Evolutionary conservation across 192 early-diverging fungal genomes (phyloP).

Genomic region (Chytriomyces confervae): DNA sequence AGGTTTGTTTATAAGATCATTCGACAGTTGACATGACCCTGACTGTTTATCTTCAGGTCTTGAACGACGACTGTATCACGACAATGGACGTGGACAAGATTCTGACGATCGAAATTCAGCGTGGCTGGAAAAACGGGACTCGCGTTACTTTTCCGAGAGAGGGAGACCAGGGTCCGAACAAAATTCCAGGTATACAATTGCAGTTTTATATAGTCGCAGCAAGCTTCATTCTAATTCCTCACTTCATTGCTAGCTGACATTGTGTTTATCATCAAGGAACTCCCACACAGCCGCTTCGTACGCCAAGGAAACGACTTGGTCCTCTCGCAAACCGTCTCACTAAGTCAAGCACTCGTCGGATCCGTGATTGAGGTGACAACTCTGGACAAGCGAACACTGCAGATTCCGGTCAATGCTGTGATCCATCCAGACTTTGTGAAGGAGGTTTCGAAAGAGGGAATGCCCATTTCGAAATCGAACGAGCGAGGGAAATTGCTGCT

Average conservation of each 20-base stretch:
- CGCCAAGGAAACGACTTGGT: conserved; percentile 59
- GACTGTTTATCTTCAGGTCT: conserved; percentile 37
- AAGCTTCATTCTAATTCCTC: background rate
- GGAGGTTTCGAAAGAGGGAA: conserved; percentile 54
- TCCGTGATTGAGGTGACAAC: conserved; percentile 53
- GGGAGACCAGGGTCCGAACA: conserved; percentile 64
- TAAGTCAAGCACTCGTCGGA: conserved; percentile 56
- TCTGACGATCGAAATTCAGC: conserved; percentile 56
- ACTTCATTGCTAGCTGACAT: background rate
- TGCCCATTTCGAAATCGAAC: conserved; percentile 54
- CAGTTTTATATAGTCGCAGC: background rate
- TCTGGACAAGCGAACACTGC: conserved; percentile 56
- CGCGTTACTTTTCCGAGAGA: conserved; percentile 56
- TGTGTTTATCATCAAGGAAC: conserved; percentile 47
- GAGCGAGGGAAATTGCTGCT: conserved; percentile 51
- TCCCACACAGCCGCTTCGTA: conserved; percentile 48
- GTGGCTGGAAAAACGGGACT: conserved; percentile 59
- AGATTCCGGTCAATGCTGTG: conserved; percentile 61
- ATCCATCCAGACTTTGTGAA: conserved; percentile 56
- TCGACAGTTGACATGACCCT: background rate
- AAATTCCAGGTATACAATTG: conserved; percentile 48
- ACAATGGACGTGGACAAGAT: conserved; percentile 50
- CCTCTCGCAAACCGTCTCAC: conserved; percentile 41
- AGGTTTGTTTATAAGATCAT: conserved; percentile 37
- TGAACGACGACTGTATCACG: conserved; percentile 61